phyloP scores from a whole-genome alignment of 345 rosid species.

The Isatis tinctoria region DNA sequence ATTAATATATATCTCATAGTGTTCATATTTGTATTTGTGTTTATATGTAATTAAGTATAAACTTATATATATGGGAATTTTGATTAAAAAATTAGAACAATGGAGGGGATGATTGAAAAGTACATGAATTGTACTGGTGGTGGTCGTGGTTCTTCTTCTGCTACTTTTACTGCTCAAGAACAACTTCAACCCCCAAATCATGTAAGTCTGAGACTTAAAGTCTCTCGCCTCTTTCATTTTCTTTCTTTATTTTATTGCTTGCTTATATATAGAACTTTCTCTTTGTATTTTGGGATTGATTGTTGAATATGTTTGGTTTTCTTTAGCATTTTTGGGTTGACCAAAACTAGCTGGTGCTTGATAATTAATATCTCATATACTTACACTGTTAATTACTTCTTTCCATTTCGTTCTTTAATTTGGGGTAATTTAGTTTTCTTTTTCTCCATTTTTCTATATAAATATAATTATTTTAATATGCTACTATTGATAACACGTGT shows the following conservation, averaged over 20 bases:
- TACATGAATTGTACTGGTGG: constrained; percentile 46
- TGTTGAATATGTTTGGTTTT: not conserved
- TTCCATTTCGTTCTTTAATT: not conserved
- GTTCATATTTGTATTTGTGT: not conserved
- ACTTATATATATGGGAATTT: not conserved
- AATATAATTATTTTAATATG: not conserved
- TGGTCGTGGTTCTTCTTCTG: constrained; percentile 35
- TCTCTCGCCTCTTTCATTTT: not conserved
- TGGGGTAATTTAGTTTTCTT: not conserved
- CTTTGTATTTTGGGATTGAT: not conserved
- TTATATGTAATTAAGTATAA: not conserved
- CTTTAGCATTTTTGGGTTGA: not conserved
- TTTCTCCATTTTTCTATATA: not conserved
- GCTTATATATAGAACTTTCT: not conserved
- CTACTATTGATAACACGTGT: constrained; percentile 19
- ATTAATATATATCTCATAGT: not conserved
- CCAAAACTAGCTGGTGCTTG: not conserved
- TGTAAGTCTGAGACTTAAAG: no score
- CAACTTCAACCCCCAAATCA: constrained; percentile 30
- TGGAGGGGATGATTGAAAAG: constrained; percentile 61
- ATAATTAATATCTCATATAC: not conserved
- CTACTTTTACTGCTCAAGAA: constrained; percentile 33
- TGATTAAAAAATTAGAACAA: constrained; percentile 36
- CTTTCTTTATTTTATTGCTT: not conserved
- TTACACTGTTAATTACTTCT: not conserved